Conservation (phyloP, 495 filamentous ascomycete genomes). For the Aspergillus asperescens region DNA sequence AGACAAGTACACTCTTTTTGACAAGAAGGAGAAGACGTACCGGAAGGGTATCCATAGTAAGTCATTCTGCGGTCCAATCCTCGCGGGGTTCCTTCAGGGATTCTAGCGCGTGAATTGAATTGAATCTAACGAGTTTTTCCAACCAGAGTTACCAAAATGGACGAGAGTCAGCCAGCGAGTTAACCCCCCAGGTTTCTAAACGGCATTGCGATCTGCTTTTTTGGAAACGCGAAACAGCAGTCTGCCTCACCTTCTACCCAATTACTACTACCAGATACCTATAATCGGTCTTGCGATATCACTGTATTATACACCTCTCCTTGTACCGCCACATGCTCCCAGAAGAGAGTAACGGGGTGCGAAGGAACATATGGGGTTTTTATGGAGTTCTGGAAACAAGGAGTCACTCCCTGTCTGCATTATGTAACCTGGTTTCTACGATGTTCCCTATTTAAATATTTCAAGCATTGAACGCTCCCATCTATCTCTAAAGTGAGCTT, state of each 20-base stretch:
- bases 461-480: neutral
- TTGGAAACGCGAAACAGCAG: neutral
- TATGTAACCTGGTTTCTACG: conserved; percentile 19
- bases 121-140: neutral
- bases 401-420: conserved; percentile 19
- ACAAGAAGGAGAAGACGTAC: conserved; percentile 91
- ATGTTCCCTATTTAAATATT: conserved; percentile 23
- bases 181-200: conserved; percentile 90
- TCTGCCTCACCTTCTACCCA: conserved; percentile 8
- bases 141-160: conserved; percentile 86
- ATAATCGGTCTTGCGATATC: conserved; percentile 8
- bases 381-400: conserved; percentile 39
- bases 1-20: conserved; percentile 98
- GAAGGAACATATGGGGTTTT: conserved; percentile 26
- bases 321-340: conserved; percentile 6
- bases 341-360: neutral
- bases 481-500: neutral
- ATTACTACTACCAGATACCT: neutral
- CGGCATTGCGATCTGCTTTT: neutral
- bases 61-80: conserved; percentile 34
- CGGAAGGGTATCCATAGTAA: conserved; percentile 94
- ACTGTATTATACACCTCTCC: conserved; percentile 34
- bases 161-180: conserved; percentile 87
- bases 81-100: neutral
- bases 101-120: neutral